phyloP scores from a whole-genome alignment of 1,284 basidiomycete genomes.

The Pulveroboletus sp. region DNA sequence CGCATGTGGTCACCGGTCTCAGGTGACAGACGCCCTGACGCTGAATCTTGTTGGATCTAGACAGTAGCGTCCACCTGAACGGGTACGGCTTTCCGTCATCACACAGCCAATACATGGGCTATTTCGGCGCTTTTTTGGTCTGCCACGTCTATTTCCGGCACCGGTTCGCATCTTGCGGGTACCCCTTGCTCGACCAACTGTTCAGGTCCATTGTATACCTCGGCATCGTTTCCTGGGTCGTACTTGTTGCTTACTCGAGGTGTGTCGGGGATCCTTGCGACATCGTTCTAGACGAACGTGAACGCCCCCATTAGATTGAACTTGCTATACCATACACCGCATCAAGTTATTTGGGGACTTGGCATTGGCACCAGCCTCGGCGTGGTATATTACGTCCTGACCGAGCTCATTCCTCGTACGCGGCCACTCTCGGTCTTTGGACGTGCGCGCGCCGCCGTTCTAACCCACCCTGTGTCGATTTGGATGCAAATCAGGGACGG shows the following conservation, averaged over 20 bases:
- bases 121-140: conserved; percentile 76
- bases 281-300: neutral
- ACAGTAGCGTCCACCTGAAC: conserved; percentile 34
- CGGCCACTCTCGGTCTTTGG: conserved; percentile 57
- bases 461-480: conserved; percentile 58
- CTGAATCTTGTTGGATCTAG: conserved; percentile 13
- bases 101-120: conserved; percentile 88
- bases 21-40: neutral
- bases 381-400: conserved; percentile 53
- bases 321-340: conserved; percentile 71
- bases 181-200: conserved; percentile 47
- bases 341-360: conserved; percentile 75
- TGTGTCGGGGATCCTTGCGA: conserved; percentile 27
- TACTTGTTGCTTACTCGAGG: conserved; percentile 79
- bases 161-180: conserved; percentile 58
- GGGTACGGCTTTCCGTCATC: conserved; percentile 89
- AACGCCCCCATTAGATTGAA: conserved; percentile 49
- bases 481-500: conserved; percentile 79
- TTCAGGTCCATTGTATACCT: conserved; percentile 52
- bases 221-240: conserved; percentile 56
- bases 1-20: conserved; percentile 24
- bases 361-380: conserved; percentile 67
- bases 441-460: conserved; percentile 46
- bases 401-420: conserved; percentile 60
- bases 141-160: conserved; percentile 76